Base-by-base conservation (phyloP, 257 asterid genomes). In the Nicotiana knightiana region DNA sequence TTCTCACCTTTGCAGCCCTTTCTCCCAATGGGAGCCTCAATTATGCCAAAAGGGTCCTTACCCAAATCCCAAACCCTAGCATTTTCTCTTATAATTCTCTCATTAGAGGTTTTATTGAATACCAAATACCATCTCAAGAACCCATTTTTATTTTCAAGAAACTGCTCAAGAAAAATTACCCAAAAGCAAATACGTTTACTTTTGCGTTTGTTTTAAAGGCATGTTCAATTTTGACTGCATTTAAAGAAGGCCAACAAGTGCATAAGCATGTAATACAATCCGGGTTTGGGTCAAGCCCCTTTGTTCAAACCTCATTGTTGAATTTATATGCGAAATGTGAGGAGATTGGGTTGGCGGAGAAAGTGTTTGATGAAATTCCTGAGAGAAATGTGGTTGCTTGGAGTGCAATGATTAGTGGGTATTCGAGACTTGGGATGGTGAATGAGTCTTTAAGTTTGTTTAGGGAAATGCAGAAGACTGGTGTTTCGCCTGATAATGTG, bases 331-430 rank as follows among this genome's bases (percentile, higher is more conserved):
- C 87, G 33, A 91, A 91, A 57, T 90, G 94, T 48, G 96, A 89
- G 82, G 89, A 90, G 64, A 82, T 89, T 55, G 88, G 79, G 64
- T 30, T 89, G 79, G 90, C 88, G 15, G 71, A 90, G 91, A 90
- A 88, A 86, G 93, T 93, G 93, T 91, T 93, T 13, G 97, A 93
- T 58, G 96, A 91, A 90, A 91, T 93, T 89, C 15, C 91, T 73
- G 92, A 91, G 0, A 67, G 70, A 64, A 93, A 90, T 78, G 94
- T 90, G 77, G 96, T 90, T 28, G 88, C 94, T 24, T 93, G 96
- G 94, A 93, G 97, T 26, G 92, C 92, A 21, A 84, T 84, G 86
- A 91, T 93, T 26, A 90, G 91, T 17, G 96, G 97, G 70, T 91
- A 89, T 51, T 86, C 92, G 24, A 86, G 88, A 71, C 80, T 87